These are phyloP conservation scores for Ochetophila trinervis DNA, from an alignment of 306 rosid species.

Conservation along the genomic window DNA sequence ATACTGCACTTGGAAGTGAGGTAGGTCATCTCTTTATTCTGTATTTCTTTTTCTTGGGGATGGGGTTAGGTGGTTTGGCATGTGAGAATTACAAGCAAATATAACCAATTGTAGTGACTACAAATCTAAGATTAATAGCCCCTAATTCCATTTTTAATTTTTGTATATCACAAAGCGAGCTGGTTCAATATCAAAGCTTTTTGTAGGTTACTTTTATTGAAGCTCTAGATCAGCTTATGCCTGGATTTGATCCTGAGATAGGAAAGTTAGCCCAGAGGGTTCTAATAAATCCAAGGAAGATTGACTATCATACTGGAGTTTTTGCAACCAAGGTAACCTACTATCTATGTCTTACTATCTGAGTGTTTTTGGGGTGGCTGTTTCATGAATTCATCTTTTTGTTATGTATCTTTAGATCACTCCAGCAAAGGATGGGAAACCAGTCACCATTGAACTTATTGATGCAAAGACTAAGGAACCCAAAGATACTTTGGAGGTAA, in stretches of 20 bases:
- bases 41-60: not conserved
- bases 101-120: not conserved
- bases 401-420: constrained; percentile 56
- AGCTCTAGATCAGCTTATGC: constrained; percentile 99
- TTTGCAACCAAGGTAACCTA: constrained; percentile 86
- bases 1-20: constrained; percentile 99
- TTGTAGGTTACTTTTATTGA: constrained; percentile 92
- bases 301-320: constrained; percentile 93
- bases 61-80: not conserved
- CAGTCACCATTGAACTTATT: constrained; percentile 88
- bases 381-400: constrained; percentile 9
- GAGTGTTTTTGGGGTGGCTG: constrained; percentile 13
- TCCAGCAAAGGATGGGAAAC: constrained; percentile 98
- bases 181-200: constrained; percentile 25
- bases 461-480: constrained; percentile 94
- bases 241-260: constrained; percentile 99
- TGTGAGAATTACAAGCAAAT: not conserved
- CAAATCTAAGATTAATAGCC: not conserved
- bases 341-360: constrained; percentile 26
- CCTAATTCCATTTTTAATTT: not conserved
- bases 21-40: constrained; percentile 36
- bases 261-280: constrained; percentile 97
- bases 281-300: constrained; percentile 82
- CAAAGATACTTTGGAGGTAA: constrained; percentile 92
- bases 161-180: constrained; percentile 8